Conservation (phyloP, 1,284 basidiomycete genomes). For the Melampsora larici-populina region DNA sequence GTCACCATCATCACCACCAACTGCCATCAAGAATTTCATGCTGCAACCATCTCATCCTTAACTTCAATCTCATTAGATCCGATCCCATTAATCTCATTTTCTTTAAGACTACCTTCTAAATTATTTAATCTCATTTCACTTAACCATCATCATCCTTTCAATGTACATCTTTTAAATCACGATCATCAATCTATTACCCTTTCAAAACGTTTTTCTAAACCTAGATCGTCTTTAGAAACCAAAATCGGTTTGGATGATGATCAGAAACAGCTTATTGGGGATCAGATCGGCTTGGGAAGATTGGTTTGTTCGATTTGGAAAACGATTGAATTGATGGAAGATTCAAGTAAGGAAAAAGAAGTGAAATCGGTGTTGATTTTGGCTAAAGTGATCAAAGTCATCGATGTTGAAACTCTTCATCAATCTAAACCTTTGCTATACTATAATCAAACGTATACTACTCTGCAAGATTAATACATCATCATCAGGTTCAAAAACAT, state of each 20-base stretch:
- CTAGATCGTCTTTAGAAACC: not conserved
- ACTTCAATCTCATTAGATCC: slow-evolving; percentile 85
- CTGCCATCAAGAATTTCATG: slow-evolving; percentile 59
- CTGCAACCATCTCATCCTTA: slow-evolving; percentile 86
- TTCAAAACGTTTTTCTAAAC: slow-evolving; percentile 8
- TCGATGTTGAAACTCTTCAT: not conserved
- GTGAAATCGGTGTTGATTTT: not conserved
- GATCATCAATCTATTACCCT: slow-evolving; percentile 25
- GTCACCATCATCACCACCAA: slow-evolving; percentile 19
- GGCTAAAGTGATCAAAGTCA: not conserved
- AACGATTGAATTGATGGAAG: not conserved
- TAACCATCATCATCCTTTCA: not conserved
- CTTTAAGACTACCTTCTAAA: slow-evolving; percentile 78
- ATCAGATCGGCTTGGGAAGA: not conserved
- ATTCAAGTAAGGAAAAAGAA: not conserved
- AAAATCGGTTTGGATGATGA: not conserved
- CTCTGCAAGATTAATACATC: not conserved
- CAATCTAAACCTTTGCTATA: slow-evolving; percentile 23
- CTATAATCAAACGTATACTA: slow-evolving; percentile 38
- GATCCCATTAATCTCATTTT: slow-evolving; percentile 77
- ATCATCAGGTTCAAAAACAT: no score
- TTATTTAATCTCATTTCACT: slow-evolving; percentile 61
- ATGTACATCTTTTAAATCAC: slow-evolving; percentile 13
- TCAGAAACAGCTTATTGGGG: not conserved
- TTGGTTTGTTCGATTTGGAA: no score